Conservation (phyloP, 2,329 filamentous ascomycete species). For the Nigrograna mackinnonii region DNA sequence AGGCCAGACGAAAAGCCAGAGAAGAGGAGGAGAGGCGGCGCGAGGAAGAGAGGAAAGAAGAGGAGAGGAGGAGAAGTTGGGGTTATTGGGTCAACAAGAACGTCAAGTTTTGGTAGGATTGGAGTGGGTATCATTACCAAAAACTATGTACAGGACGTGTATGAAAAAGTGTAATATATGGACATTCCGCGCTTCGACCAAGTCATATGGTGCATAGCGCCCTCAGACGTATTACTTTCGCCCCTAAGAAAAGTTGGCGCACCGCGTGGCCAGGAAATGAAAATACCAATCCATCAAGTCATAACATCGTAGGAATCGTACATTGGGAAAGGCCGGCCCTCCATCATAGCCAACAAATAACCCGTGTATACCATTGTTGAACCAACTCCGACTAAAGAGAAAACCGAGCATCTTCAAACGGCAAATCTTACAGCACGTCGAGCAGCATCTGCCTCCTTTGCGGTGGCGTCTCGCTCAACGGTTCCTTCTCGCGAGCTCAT, state of each 20-base stretch:
- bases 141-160: slow-evolving; percentile 22
- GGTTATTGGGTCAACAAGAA: slow-evolving; percentile 41
- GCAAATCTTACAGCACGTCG: slow-evolving; percentile 37
- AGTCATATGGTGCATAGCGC: not conserved
- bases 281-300: no score
- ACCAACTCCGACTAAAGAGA: not conserved
- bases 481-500: slow-evolving; percentile 29
- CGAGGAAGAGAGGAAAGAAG: slow-evolving; percentile 26
- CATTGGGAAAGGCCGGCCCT: slow-evolving; percentile 3
- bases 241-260: no score
- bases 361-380: not conserved
- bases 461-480: slow-evolving; percentile 24
- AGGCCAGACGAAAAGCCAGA: slow-evolving; percentile 47
- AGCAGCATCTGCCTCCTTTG: slow-evolving; percentile 5
- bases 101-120: slow-evolving; percentile 36
- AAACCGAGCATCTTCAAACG: slow-evolving; percentile 14
- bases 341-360: slow-evolving; percentile 1
- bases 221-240: no score
- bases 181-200: not conserved
- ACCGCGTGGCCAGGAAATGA: no score
- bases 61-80: slow-evolving; percentile 41
- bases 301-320: slow-evolving; percentile 14
- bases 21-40: slow-evolving; percentile 45
- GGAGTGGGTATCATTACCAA: slow-evolving; percentile 3
- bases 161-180: slow-evolving; percentile 17